Conservation (phyloP, 169 alveolate genomes). For the Pseudocohnilembus persalinus region DNA sequence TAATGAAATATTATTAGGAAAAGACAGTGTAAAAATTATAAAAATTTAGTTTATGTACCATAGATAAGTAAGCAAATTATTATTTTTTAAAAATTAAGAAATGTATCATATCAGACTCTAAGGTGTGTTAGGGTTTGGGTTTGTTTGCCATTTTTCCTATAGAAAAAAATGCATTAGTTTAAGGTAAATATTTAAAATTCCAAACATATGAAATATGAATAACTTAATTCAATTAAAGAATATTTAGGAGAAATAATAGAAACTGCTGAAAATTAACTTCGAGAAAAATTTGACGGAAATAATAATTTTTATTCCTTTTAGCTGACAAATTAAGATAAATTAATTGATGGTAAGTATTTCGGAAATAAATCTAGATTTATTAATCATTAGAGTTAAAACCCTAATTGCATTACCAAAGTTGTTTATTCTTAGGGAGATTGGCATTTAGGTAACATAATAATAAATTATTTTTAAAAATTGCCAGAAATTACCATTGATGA, state of each 20-base stretch:
- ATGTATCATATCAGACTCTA: conserved; percentile 1
- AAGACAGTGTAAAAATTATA: not conserved
- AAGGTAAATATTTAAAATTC: no score
- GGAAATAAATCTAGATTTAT: conserved; percentile 28
- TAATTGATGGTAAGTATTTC: conserved; percentile 15
- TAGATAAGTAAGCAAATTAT: not conserved
- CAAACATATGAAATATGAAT: no score
- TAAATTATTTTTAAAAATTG: no score
- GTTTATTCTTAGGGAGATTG: conserved; percentile 15
- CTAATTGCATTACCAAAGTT: conserved; percentile 9
- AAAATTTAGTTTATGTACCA: no score
- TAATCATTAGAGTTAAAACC: conserved; percentile 16
- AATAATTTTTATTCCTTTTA: not conserved
- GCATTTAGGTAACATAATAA: not conserved
- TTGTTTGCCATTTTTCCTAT: conserved; percentile 1
- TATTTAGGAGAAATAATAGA: conserved; percentile 12
- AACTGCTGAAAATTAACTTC: not conserved
- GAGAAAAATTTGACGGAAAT: not conserved
- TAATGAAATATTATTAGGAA: not conserved
- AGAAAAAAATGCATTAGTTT: conserved; percentile 6
- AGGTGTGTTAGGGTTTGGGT: conserved; percentile 9
- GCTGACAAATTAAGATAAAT: not conserved
- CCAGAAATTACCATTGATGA: no score
- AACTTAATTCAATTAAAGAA: no score
- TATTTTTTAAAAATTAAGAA: not conserved